phyloP scores from a whole-genome alignment of 441 rosid species.

The Gossypium davidsonii region DNA sequence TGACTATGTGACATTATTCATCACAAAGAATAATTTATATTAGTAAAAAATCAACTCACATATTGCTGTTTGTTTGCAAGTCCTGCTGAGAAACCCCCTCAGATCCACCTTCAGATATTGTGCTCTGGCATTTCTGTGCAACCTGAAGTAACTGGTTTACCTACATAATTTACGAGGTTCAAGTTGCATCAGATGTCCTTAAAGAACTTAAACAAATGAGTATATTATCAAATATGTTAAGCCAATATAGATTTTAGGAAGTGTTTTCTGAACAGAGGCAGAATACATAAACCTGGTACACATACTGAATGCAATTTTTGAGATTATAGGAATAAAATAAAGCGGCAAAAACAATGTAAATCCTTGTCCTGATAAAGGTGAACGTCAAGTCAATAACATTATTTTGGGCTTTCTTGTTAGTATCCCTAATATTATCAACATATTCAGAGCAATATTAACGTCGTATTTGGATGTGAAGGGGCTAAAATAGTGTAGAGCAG shows the following conservation, averaged over 20 bases:
- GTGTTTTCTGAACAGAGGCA: too few species aligned
- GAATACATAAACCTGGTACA: neutral
- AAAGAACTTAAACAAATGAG: neutral
- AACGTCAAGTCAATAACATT: neutral
- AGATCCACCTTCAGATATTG: constrained; percentile 80
- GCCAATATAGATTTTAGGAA: neutral
- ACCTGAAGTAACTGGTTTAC: constrained; percentile 92
- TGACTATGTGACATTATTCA: neutral
- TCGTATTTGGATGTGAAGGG: neutral
- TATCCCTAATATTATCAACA: neutral
- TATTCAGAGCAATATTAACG: neutral
- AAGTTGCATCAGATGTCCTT: neutral
- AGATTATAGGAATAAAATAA: neutral
- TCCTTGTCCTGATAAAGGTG: neutral
- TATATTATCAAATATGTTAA: neutral
- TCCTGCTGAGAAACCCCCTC: constrained; percentile 91
- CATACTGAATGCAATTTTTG: neutral
- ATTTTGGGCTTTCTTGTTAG: neutral
- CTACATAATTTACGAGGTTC: constrained; percentile 34
- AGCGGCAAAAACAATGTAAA: neutral
- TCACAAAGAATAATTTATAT: neutral
- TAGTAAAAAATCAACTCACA: constrained; percentile 42
- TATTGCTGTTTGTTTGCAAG: constrained; percentile 81
- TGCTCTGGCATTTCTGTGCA: constrained; percentile 93
- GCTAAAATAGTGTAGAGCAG: neutral